Base-by-base conservation (phyloP, 31 red algal species). In the Odonthalia washingtoniensis region DNA sequence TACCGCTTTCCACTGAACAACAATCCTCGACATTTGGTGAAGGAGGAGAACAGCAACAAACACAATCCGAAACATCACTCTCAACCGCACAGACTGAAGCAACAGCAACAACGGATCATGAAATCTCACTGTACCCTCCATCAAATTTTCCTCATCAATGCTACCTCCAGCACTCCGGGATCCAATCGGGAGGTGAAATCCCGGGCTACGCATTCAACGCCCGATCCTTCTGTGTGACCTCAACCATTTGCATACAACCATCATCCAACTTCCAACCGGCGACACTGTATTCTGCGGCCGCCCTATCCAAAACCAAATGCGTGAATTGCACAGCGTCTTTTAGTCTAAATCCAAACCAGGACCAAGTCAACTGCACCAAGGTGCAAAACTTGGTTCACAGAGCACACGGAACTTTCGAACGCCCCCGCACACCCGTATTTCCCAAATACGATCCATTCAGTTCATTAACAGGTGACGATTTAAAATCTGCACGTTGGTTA, bases 181-280 rank as follows among this genome's bases (percentile, higher is more conserved):
- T 14, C 21, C 12, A 57, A 21, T 57, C 49, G 9, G 12, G 21
- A 57, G n/a, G n/a, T n/a, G 12, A 9, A 14, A 9, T 57, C 9
- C 12, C 9, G 9, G 9, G 12, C 9, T 57, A 57, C 21, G 12
- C 49, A 14, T 80, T 80, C 75, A 79, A 80, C 64, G 26, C 86
- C 14, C 86, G 86, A 31, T 52, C 86, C 30, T 65, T 89, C 40
- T 89, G 86, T 57, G 41, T 89, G 3, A 21, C 28, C 44, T 70
- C 61, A 30, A 45, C 39, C 86, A n/a, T 81, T 17, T 89, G 86
- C 35, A 63, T 89, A 0, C 42, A 74, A 30, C 86, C 63, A 66
- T 57, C 60, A 0, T 49, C 21, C 76, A 9, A 9, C 21, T 57
- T 21, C 21, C 86, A 49, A 3, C 52, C 75, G 36, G 40, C 62